Percentiles rank a stretch among this genome's conserved stretches.
These are phyloP conservation scores for Ceratobasidium sp. DNA, from an alignment of 1,284 basidiomycete species.

Conservation along the genomic window DNA sequence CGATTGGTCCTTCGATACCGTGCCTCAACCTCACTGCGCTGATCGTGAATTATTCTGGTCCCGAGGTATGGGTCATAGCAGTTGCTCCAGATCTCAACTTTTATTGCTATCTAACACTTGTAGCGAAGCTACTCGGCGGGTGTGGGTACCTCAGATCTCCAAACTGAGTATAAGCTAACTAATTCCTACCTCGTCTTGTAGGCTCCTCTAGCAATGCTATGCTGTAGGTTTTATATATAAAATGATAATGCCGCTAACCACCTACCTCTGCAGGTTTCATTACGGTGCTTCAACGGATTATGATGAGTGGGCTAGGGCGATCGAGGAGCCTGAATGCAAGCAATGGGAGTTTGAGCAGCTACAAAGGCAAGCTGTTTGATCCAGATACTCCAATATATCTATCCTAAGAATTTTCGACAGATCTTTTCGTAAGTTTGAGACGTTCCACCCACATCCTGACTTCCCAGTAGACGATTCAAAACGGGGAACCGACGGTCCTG, in stretches of 20 bases:
- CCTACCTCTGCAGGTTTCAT: slow-evolving; percentile 55
- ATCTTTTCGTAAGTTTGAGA: slow-evolving; percentile 74
- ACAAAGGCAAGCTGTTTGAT: slow-evolving; percentile 57
- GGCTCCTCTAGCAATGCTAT: slow-evolving; percentile 76
- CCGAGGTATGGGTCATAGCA: slow-evolving; percentile 62
- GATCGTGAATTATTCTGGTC: slow-evolving; percentile 69
- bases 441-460: slow-evolving; percentile 32
- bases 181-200: slow-evolving; percentile 52
- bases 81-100: slow-evolving; percentile 19
- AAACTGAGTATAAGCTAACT: not conserved
- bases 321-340: slow-evolving; percentile 65
- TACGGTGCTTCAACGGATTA: slow-evolving; percentile 60
- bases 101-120: not conserved
- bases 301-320: slow-evolving; percentile 70
- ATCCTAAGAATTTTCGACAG: slow-evolving; percentile 56
- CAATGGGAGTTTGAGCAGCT: slow-evolving; percentile 74
- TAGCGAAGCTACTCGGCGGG: slow-evolving; percentile 76
- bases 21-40: slow-evolving; percentile 66
- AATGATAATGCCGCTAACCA: slow-evolving; percentile 29
- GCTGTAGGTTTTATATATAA: slow-evolving; percentile 62
- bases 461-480: slow-evolving; percentile 34
- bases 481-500: slow-evolving; percentile 23
- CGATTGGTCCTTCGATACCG: slow-evolving; percentile 69
- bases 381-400: slow-evolving; percentile 24
- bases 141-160: slow-evolving; percentile 62